These are phyloP conservation scores for Flaveria bidentis DNA, from an alignment of 129 eudicot species.

Conservation along the genomic window DNA sequence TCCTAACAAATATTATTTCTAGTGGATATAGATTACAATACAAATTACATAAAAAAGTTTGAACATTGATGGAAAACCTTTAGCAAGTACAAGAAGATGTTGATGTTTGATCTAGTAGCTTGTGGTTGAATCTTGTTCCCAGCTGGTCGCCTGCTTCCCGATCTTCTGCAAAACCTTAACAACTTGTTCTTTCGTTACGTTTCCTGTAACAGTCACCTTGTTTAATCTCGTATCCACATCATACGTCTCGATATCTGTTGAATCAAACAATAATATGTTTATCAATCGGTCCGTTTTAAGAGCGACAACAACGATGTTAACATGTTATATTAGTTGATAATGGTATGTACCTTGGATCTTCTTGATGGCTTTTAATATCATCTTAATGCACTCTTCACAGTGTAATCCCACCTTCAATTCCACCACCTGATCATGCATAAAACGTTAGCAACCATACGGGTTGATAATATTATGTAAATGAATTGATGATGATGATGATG, in stretches of 20 bases:
- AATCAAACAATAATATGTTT: neutral
- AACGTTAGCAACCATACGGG: slow-evolving; percentile 2
- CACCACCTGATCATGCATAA: slow-evolving; percentile 56
- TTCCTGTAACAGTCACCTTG: slow-evolving; percentile 88
- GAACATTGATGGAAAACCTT: slow-evolving; percentile 2
- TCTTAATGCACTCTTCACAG: slow-evolving; percentile 95
- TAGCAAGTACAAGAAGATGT: neutral
- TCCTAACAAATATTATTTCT: neutral
- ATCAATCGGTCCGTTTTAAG: neutral
- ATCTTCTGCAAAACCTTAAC: slow-evolving; percentile 76
- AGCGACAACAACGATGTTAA: neutral
- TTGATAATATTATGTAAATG: neutral
- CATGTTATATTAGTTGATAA: neutral
- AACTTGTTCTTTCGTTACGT: slow-evolving; percentile 71
- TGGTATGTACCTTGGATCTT: slow-evolving; percentile 71
- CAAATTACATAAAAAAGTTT: neutral
- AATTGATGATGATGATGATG: neutral
- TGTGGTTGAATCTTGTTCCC: slow-evolving; percentile 54
- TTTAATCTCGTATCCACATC: slow-evolving; percentile 67
- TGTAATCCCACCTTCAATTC: slow-evolving; percentile 93
- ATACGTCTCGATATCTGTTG: slow-evolving; percentile 85
- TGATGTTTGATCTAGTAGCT: slow-evolving; percentile 19
- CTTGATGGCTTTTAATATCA: slow-evolving; percentile 89
- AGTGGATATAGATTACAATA: neutral
- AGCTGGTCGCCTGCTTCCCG: slow-evolving; percentile 75